Evolutionary conservation across 306 rosid species (phyloP), one percentile per base, ranked within the genome.

Genomic region (Dryas alaskensis): DNA sequence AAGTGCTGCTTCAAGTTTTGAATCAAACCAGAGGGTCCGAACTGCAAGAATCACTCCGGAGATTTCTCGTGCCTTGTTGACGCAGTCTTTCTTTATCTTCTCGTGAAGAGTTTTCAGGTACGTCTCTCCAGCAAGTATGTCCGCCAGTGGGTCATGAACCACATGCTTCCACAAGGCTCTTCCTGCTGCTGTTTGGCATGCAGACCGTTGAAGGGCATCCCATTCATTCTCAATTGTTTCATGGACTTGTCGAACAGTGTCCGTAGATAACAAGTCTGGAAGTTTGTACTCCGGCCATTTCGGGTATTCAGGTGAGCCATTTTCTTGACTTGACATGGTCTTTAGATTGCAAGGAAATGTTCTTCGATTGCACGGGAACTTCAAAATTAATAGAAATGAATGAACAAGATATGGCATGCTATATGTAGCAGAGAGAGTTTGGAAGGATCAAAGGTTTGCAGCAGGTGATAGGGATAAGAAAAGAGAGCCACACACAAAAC

Each of bases 101-200:
- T 95, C 99, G 72, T 92, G 91, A 44, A 95, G 80, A 82, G 58
- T 92, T 84, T 81, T 88, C 79, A 90, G 73, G 86, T 87, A 86
- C 39, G 85, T 78, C 90, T 92, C 97, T 45, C 97, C 98, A 6
- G 97, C 96, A 3, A 94, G 89, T 40, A 94, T 79, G 59, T 75
- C 87, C 69, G 98, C 99, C 0, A 92, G 78, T 6, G 96, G 96
- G 73, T 94, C 98, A 76, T 85, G 85, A 78, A 86, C 84, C 60
- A 87, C 90, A 54, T 95, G 99, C 75, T 82, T 95, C 99, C 97
- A 95, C 73, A 92, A 85, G 52, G 99, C 98, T 87, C 99, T 90
- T 60, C 96, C 98, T 0, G 98, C 99, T 50, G 97, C 99, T 7
- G 91, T 92, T 78, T 90, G 99, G 75, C 99, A 92, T 0, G 93